Conservation (phyloP, 2,329 filamentous ascomycete species). For the Rhinocladiella similis region DNA sequence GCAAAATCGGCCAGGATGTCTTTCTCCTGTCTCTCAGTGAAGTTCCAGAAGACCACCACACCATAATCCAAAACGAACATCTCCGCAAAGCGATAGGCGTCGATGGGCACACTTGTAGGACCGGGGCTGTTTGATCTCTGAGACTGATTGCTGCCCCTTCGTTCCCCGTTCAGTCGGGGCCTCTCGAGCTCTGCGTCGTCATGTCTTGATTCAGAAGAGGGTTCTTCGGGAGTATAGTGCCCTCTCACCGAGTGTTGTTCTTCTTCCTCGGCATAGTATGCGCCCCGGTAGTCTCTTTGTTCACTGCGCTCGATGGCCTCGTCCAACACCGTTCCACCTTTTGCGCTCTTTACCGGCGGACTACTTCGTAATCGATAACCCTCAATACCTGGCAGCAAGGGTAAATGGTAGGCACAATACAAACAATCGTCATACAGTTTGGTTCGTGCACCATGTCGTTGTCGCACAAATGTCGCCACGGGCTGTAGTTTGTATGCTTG, state of each 20-base stretch:
- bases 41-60: slow-evolving; percentile 98
- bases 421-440: slow-evolving; percentile 98
- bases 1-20: slow-evolving; percentile 93
- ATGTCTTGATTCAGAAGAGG: slow-evolving; percentile 27
- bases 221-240: slow-evolving; percentile 36
- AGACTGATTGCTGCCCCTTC: slow-evolving; percentile 27
- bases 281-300: slow-evolving; percentile 82
- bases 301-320: slow-evolving; percentile 96
- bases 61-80: slow-evolving; percentile 98
- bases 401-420: slow-evolving; percentile 92
- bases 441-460: slow-evolving; percentile 84
- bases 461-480: slow-evolving; percentile 84
- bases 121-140: slow-evolving; percentile 49
- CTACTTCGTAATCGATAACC: slow-evolving; percentile 88
- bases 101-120: slow-evolving; percentile 56
- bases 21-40: slow-evolving; percentile 92
- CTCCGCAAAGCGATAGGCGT: slow-evolving; percentile 81
- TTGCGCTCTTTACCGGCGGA: slow-evolving; percentile 87
- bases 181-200: slow-evolving; percentile 30
- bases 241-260: slow-evolving; percentile 48
- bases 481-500: slow-evolving; percentile 87
- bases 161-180: slow-evolving; percentile 34
- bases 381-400: slow-evolving; percentile 78
- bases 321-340: slow-evolving; percentile 88
- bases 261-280: slow-evolving; percentile 76